Evolutionary conservation across 805 yeast genomes (phyloP).

Genomic region (Schwanniomyces pseudopolymorphus): DNA sequence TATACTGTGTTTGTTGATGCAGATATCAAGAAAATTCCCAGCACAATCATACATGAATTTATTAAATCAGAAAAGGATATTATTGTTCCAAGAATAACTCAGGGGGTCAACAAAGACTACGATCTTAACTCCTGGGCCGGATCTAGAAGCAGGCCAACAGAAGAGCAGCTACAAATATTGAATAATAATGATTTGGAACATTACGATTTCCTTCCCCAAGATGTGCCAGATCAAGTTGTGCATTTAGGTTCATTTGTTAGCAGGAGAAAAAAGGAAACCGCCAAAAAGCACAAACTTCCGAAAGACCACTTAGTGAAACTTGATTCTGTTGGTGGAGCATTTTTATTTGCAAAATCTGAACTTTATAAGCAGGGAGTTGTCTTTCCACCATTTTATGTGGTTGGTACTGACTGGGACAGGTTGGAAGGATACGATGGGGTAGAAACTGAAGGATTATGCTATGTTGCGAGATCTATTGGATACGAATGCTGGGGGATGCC

Average conservation of each 20-base stretch:
- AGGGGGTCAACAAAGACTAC: conserved; percentile 28
- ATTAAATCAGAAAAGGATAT: conserved; percentile 30
- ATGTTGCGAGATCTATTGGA: conserved; percentile 44
- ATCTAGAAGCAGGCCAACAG: conserved; percentile 29
- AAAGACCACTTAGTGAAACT: conserved; percentile 20
- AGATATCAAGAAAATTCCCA: conserved; percentile 27
- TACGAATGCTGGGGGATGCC: conserved; percentile 53
- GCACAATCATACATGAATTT: conserved; percentile 25
- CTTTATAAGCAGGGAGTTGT: conserved; percentile 46
- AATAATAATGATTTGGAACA: conserved; percentile 29
- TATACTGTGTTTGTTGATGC: conserved; percentile 39
- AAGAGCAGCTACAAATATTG: conserved; percentile 23
- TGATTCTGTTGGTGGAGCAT: conserved; percentile 56
- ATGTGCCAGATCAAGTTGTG: conserved; percentile 23
- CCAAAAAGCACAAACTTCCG: conserved; percentile 6
- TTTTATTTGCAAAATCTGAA: conserved; percentile 42
- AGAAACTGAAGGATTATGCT: conserved; percentile 55
- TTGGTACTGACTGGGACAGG: conserved; percentile 49
- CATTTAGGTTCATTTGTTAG: conserved; percentile 25
- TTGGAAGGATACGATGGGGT: conserved; percentile 54
- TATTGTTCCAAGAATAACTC: conserved; percentile 34
- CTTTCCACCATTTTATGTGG: conserved; percentile 45
- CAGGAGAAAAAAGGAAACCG: conserved; percentile 3
- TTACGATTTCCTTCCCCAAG: conserved; percentile 35
- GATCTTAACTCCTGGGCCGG: conserved; percentile 45